Conservation (phyloP, 2,329 filamentous ascomycete genomes). For the Fusarium sambucinum region DNA sequence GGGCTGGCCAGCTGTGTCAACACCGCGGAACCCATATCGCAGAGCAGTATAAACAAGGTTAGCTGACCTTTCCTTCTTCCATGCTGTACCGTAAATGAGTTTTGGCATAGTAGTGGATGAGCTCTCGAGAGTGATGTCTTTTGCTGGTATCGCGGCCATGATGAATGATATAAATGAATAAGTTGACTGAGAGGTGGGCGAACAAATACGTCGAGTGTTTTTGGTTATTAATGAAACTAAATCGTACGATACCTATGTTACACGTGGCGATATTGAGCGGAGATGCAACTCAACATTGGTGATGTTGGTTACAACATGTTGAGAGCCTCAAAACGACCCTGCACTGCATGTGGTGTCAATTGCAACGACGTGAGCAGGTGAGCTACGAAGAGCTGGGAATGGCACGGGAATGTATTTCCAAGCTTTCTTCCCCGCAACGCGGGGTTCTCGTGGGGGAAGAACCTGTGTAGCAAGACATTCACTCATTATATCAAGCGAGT, state of each 20-base stretch:
- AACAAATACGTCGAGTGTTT: background rate
- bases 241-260: background rate
- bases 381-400: conserved; percentile 6
- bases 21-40: conserved; percentile 74
- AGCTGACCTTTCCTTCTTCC: conserved; percentile 79
- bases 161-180: background rate
- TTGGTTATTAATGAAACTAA: background rate
- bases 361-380: background rate
- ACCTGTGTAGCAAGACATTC: background rate
- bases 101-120: conserved; percentile 59
- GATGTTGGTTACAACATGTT: conserved; percentile 21
- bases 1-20: conserved; percentile 85
- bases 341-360: conserved; percentile 15
- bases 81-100: conserved; percentile 84
- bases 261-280: background rate
- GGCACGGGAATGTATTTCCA: background rate
- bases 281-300: background rate
- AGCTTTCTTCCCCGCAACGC: background rate
- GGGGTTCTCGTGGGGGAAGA: conserved; percentile 1
- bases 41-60: conserved; percentile 77
- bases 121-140: conserved; percentile 51
- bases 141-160: conserved; percentile 47
- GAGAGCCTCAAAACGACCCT: conserved; percentile 22
- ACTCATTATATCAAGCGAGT: background rate
- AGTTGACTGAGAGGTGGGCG: background rate